Evolutionary conservation across 371 early-diverging fungal species (phyloP).

Genomic region (Coemansia linderi): DNA sequence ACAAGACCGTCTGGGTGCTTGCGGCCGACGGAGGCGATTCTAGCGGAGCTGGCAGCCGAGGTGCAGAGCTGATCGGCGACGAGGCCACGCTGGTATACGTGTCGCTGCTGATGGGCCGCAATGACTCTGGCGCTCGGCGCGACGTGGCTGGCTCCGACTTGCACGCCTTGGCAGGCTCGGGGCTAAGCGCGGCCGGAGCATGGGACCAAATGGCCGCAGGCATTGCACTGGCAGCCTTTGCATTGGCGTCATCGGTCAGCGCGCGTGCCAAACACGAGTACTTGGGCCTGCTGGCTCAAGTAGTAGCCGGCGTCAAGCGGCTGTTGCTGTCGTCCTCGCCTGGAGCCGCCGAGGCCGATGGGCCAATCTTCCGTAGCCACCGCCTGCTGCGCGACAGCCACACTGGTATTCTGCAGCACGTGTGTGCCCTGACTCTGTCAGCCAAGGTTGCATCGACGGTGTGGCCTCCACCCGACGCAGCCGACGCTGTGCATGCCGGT

Average conservation of each 20-base stretch:
- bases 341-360: constrained; percentile 72
- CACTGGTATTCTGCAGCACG: constrained; percentile 74
- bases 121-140: constrained; percentile 7
- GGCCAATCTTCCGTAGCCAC: constrained; percentile 64
- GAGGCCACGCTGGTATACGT: constrained; percentile 48
- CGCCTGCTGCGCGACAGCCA: constrained; percentile 72
- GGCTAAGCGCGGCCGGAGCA: constrained; percentile 6
- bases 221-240: constrained; percentile 40
- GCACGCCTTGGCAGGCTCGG: constrained; percentile 7
- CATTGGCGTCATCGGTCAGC: constrained; percentile 59
- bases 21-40: constrained; percentile 57
- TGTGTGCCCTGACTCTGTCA: constrained; percentile 81
- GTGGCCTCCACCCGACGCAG: constrained; percentile 80
- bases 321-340: constrained; percentile 73
- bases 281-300: constrained; percentile 57
- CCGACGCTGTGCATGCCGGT: constrained; percentile 62
- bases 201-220: constrained; percentile 45
- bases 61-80: constrained; percentile 50
- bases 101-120: constrained; percentile 40
- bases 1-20: constrained; percentile 67
- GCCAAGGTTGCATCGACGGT: constrained; percentile 79
- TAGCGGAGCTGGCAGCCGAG: constrained; percentile 33
- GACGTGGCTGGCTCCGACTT: constrained; percentile 6
- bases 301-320: constrained; percentile 78
- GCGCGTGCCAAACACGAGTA: constrained; percentile 63